Evolutionary conservation across 2,329 filamentous ascomycete genomes (phyloP).

Genomic region (Exophiala mesophila): DNA sequence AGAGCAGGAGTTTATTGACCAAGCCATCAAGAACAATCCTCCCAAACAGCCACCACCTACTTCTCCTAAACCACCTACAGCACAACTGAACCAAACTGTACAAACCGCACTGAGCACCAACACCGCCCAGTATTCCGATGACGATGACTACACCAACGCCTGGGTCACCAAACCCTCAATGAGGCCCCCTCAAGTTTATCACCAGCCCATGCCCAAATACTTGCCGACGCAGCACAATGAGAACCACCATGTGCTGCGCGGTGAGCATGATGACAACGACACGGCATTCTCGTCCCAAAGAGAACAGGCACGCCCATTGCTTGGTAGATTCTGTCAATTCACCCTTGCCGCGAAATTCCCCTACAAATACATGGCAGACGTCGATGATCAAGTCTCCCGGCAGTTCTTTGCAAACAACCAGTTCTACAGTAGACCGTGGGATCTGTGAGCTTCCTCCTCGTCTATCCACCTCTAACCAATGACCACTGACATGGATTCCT

Average conservation of each 20-base stretch:
- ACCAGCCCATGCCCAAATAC: background rate
- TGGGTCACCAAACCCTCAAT: conserved; percentile 20
- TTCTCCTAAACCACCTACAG: too few species aligned
- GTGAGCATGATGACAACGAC: background rate
- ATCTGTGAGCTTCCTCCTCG: conserved; percentile 59
- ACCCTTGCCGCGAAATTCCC: conserved; percentile 38
- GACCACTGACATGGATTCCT: too few species aligned
- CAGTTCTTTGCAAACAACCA: conserved; percentile 39
- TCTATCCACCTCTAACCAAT: conserved; percentile 1
- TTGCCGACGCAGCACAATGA: background rate
- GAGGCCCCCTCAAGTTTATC: conserved; percentile 2
- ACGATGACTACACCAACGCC: conserved; percentile 25
- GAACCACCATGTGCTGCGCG: background rate
- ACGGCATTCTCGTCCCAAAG: background rate
- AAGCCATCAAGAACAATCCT: too few species aligned
- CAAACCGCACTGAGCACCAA: too few species aligned
- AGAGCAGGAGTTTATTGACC: conserved; percentile 15
- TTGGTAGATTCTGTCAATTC: conserved; percentile 37
- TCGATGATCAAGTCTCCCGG: conserved; percentile 32
- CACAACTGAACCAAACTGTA: too few species aligned
- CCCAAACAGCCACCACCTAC: too few species aligned
- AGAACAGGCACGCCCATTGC: conserved; percentile 14
- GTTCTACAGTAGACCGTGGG: conserved; percentile 60
- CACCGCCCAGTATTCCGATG: too few species aligned
- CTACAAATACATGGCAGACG: conserved; percentile 38